Evolutionary conservation across 768 basidiomycete genomes (phyloP), one percentile per base, ranked within the genome.

Genomic region (Kwoniella dendrophila): DNA sequence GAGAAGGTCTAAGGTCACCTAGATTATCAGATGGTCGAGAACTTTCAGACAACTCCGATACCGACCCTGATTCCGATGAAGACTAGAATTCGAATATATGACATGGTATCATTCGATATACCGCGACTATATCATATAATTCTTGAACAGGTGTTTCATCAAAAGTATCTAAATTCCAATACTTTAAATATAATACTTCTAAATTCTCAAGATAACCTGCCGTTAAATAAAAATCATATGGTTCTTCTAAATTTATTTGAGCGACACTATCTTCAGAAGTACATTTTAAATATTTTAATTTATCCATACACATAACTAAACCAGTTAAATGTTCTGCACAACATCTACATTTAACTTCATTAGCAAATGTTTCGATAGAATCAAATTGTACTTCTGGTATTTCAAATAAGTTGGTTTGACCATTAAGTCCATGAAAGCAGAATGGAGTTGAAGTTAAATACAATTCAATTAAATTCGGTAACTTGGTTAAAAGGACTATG

Each of bases 321-420:
- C 30, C 12, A 11, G 26, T 56, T 18, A 56, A n/a, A 45, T 56
- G 41, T 34, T 56, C 55, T 2, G 55, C 55, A 14, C 55, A 56
- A 24, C n/a, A 7, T 24, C 55, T 29, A 24, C 55, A 56, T 45
- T 32, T 29, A n/a, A 56, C 55, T 34, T 56, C 55, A 29, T 41
- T 56, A 1, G 32, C 55, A 24, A 56, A 47, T 7, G 55, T 32
- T 3, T 32, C 18, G 18, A 56, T 30, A 12, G 11, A 27, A 3
- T n/a, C 18, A 34, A 6, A 4, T 18, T 27, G 8, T 33, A 33
- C 14, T 44, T 45, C 41, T 4, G 55, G 30, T 10, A 56, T 14
- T 7, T 43, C 20, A 32, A 56, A 56, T 32, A 50, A 20, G 10
- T 2, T 7, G 10, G 3, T 47, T 8, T 56, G 55, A 22, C 22